phyloP scores from a whole-genome alignment of 2,329 filamentous ascomycete species.

The Daldinia sp. region DNA sequence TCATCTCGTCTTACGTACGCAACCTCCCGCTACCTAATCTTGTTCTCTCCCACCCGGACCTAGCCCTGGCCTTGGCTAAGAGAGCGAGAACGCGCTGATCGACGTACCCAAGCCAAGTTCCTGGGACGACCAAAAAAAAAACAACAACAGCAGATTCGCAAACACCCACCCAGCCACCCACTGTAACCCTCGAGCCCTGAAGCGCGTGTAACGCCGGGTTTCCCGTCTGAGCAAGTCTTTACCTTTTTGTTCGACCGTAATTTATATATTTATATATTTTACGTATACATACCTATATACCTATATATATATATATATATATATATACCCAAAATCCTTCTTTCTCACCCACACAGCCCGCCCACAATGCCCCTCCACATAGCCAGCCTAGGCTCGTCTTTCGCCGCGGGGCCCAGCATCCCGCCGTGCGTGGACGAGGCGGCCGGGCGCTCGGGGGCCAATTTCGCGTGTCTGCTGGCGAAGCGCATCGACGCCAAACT shows the following conservation, averaged over 20 bases:
- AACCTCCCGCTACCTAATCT: neutral
- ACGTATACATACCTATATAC: no score
- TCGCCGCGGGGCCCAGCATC: slow-evolving; percentile 47
- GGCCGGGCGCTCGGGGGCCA: slow-evolving; percentile 47
- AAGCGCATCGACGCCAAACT: slow-evolving; percentile 37
- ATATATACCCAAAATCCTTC: neutral
- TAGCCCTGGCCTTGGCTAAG: neutral
- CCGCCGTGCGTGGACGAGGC: slow-evolving; percentile 43
- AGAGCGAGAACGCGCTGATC: neutral
- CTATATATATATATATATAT: no score
- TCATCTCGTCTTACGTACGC: neutral
- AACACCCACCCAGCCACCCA: neutral
- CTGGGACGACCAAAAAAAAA: neutral
- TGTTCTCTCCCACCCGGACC: neutral
- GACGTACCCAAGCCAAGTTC: neutral
- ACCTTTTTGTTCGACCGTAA: no score
- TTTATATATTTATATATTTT: no score
- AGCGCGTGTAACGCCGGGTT: neutral
- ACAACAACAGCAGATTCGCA: neutral
- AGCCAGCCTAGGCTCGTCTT: slow-evolving; percentile 46
- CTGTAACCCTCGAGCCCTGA: neutral
- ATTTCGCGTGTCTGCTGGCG: slow-evolving; percentile 49
- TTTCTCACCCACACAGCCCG: neutral
- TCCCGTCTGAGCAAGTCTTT: neutral
- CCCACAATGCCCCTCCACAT: slow-evolving; percentile 40